Conservation (phyloP, 2,329 filamentous ascomycete species). For the Chrysoporthe puriensis region DNA sequence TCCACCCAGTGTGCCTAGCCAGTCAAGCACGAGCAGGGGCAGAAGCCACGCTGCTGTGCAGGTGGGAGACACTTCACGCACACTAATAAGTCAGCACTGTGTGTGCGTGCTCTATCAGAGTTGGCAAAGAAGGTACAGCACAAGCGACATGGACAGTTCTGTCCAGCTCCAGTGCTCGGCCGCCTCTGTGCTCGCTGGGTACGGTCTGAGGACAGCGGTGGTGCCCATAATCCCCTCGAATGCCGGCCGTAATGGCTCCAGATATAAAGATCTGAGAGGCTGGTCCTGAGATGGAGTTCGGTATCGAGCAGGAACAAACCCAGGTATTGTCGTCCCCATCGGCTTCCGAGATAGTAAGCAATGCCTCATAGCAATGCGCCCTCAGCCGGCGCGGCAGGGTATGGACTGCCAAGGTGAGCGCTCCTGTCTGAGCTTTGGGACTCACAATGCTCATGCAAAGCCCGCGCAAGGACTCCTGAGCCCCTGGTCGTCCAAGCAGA, state of each 20-base stretch:
- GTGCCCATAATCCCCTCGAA: neutral
- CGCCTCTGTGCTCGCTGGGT: no score
- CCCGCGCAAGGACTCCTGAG: neutral
- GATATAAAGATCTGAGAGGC: no score
- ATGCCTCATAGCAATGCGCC: slow-evolving; percentile 13
- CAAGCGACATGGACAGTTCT: neutral
- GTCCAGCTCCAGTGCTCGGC: no score
- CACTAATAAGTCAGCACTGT: neutral
- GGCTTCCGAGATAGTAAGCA: no score
- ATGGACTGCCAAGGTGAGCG: neutral
- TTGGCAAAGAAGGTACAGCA: neutral
- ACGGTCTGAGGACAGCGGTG: no score
- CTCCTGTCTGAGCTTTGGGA: neutral
- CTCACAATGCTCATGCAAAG: neutral
- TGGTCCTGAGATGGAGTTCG: no score
- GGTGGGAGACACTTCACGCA: neutral
- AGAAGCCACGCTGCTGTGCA: no score
- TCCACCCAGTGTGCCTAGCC: no score
- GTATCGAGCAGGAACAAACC: no score
- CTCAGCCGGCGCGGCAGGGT: slow-evolving; percentile 1
- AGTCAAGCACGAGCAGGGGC: no score
- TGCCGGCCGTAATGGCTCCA: no score
- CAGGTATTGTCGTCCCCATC: no score
- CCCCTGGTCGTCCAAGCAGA: neutral
- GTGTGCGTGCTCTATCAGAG: neutral